Percentiles rank a stretch among this genome's conserved stretches.
Evolutionary conservation across 164 flowering plant genomes (phyloP).

Genomic region (Umbellularia californica): DNA sequence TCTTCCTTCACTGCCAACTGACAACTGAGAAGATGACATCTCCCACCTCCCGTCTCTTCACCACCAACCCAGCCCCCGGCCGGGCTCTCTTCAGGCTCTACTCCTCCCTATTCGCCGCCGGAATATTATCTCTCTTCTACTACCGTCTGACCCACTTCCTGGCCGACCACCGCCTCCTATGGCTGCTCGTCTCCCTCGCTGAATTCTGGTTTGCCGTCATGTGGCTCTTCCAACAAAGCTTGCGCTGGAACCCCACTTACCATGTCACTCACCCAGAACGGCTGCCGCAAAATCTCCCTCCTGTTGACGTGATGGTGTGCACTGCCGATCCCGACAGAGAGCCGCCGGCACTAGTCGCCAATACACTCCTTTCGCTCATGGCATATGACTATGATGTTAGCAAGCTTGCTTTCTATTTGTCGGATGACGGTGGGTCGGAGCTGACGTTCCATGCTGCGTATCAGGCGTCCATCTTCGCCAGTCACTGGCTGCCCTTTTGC

Average conservation of each 20-base stretch:
- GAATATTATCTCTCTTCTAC: constrained; percentile 20
- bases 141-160: constrained; percentile 21
- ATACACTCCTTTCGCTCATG: constrained; percentile 27
- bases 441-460: constrained; percentile 23
- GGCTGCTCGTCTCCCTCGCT: constrained; percentile 20
- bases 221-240: constrained; percentile 28
- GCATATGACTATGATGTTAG: constrained; percentile 20
- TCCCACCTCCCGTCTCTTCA: constrained; percentile 15
- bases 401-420: constrained; percentile 23
- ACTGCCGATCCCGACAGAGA: constrained; percentile 29
- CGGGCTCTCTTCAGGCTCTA: constrained; percentile 27
- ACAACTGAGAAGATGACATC: neutral
- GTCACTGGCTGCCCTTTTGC: constrained; percentile 24
- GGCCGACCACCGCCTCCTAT: constrained; percentile 7
- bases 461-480: constrained; percentile 20
- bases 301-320: constrained; percentile 23
- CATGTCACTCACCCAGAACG: constrained; percentile 18
- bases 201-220: constrained; percentile 25
- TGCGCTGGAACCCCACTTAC: constrained; percentile 29
- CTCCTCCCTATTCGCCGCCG: constrained; percentile 10
- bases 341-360: constrained; percentile 24
- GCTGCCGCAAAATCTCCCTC: constrained; percentile 15
- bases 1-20: too few species aligned
- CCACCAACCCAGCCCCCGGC: constrained; percentile 9
- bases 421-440: constrained; percentile 29